Evolutionary conservation across 2,329 filamentous ascomycete species (phyloP), one percentile per base, ranked within the genome.

Genomic region (Fusarium nanum): DNA sequence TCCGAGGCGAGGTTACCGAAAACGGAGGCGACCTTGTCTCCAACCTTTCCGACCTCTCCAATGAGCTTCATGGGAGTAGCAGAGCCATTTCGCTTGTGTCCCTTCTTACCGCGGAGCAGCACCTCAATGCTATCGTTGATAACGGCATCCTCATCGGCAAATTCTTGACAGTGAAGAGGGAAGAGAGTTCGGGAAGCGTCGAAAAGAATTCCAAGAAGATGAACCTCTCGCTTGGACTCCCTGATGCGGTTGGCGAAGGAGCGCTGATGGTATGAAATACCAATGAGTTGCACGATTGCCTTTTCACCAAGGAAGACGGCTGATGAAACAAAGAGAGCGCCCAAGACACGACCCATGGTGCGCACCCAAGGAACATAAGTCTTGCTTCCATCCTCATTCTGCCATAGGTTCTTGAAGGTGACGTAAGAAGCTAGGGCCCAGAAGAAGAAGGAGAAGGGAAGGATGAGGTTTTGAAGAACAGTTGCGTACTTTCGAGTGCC

Each of bases 1-100:
- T 98, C 96, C 4, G 93, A 93, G 3, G 96, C 95, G 53, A 98
- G 89, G 75, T 97, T 96, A 25, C 96, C 96, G 79, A 98, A 97
- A 0, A 91, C 92, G 3, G 93, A 94, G 0, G 94, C 97, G 67
- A 98, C 89, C 81, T 97, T 97, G 84, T 97, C 95, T 75, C 95
- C 95, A 57, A 97, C 85, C 23, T 94, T 90, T 42, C 92, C 92
- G 53, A 93, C 90, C 58, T 91, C 90, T 60, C 90, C 87, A 52
- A 98, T 90, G 18, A 98, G 81, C 67, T 88, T 89, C 86, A 97
- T 90, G 1, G 95, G 95, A 4, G 92, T 93, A 8, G 86, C 88
- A 10, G 90, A 89, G 46, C 91, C 92, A 5, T 81, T 81, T 44
- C 80, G 83, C 69, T 78, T 83, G 70, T 82, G 81, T 48, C 78